Conservation (phyloP, 2,329 filamentous ascomycete species). For the Grosmannia serpens region DNA sequence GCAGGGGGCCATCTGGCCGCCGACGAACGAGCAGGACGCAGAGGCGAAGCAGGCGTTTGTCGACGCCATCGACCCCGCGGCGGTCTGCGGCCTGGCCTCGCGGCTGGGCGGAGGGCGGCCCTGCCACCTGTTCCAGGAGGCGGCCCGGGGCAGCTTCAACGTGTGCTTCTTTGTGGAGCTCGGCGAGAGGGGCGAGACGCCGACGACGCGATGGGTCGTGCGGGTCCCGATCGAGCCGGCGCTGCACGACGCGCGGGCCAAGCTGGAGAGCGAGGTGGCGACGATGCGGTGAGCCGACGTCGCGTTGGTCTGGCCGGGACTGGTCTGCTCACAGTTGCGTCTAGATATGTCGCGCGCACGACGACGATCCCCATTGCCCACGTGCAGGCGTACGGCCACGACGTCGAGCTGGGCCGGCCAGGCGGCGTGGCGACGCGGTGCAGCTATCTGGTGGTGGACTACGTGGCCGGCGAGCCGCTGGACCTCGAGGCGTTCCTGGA, state of each 20-base stretch:
- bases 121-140: neutral
- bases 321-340: no score
- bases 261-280: slow-evolving; percentile 17
- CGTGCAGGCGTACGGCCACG: slow-evolving; percentile 12
- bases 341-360: slow-evolving; percentile 13
- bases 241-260: slow-evolving; percentile 14
- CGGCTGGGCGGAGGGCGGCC: neutral
- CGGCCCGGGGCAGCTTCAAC: slow-evolving; percentile 4
- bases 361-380: slow-evolving; percentile 15
- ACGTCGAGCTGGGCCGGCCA: neutral
- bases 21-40: neutral
- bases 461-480: slow-evolving; percentile 13
- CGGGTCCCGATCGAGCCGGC: slow-evolving; percentile 15
- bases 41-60: neutral
- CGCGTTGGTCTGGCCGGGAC: no score
- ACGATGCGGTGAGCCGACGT: slow-evolving; percentile 12
- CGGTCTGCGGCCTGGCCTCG: slow-evolving; percentile 2
- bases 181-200: neutral
- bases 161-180: slow-evolving; percentile 7
- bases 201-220: slow-evolving; percentile 12
- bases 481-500: slow-evolving; percentile 8
- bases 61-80: neutral
- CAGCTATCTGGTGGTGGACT: slow-evolving; percentile 14
- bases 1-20: neutral
- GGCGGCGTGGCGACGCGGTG: slow-evolving; percentile 1